These are phyloP conservation scores for Chrysanthemum seticuspe DNA, from an alignment of 129 eudicot species.

Conservation along the genomic window DNA sequence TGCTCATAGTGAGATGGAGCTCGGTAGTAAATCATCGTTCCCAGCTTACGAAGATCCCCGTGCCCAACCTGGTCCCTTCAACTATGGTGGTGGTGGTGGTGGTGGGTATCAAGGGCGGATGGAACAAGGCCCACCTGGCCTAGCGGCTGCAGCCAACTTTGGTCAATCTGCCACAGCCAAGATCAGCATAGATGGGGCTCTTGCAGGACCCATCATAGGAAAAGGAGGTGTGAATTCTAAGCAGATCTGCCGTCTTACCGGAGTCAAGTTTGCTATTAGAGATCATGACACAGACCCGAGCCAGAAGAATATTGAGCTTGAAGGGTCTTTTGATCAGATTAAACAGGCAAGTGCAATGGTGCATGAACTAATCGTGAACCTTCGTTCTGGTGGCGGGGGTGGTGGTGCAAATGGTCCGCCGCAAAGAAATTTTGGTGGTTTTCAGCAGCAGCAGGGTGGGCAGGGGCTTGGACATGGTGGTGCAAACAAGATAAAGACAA, in stretches of 20 bases:
- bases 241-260: conserved; percentile 64
- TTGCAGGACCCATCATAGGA: conserved; percentile 71
- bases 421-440: conserved; percentile 28
- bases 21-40: conserved; percentile 30
- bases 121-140: conserved; percentile 44
- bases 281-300: conserved; percentile 65
- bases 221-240: conserved; percentile 66
- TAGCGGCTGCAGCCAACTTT: conserved; percentile 52
- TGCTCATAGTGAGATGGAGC: conserved; percentile 65
- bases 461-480: conserved; percentile 17
- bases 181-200: conserved; percentile 69
- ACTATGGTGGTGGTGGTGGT: conserved; percentile 42
- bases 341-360: conserved; percentile 76
- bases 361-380: conserved; percentile 53
- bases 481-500: conserved; percentile 50
- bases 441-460: conserved; percentile 31
- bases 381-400: conserved; percentile 34
- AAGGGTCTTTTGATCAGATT: conserved; percentile 76
- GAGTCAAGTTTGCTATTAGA: conserved; percentile 65
- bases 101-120: conserved; percentile 36
- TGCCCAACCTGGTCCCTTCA: conserved; percentile 37
- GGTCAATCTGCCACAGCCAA: conserved; percentile 78
- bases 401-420: conserved; percentile 31
- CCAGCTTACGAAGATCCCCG: conserved; percentile 50
- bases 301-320: conserved; percentile 65